Evolutionary conservation across 2,329 filamentous ascomycete species (phyloP), one percentile per base, ranked within the genome.

Genomic region (Colletotrichum somersetense): DNA sequence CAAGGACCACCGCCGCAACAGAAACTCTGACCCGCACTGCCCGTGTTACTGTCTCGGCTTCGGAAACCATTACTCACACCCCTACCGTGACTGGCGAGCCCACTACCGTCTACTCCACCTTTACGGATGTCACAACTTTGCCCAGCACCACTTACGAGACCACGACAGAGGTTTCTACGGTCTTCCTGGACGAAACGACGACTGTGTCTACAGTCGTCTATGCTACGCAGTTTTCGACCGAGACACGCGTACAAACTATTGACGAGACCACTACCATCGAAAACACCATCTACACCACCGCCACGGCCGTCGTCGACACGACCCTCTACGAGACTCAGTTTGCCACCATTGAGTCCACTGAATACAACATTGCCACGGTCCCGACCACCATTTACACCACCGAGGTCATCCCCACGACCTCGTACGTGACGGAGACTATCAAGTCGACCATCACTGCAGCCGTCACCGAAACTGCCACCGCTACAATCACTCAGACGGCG

Each of bases 361-460:
- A 66, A 52, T 66, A 48, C 62, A 66, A 66, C 40, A 14, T 66
- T 10, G 62, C 62, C 40, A 66, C 62, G 2, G 62, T 66, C 8
- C 62, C 62, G 8, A 66, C 62, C 8, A 66, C 62, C 30, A 26
- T 66, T 12, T 66, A 66, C 52, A 12, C 50, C 5, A 66, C 62
- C 12, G 62, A 66, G 52, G 26, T 58, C 30, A 11, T 66, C 44
- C 55, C 63, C 35, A 48, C 58, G 20, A 66, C 46, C n/a, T 50
- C 56, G 11, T 26, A 58, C 40, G 23, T 40, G 3, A 40, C 53
- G 6, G 52, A 65, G 40, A 40, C 30, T 12, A 23, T 66, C 40
- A 57, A 58, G 5, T 44, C 62, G 18, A 66, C 62, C 52, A 40
- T 66, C 38, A 66, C 62, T 1, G 40, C 30, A 1, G 40, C 62